These are phyloP conservation scores for Gremmenia infestans DNA, from an alignment of 2,329 filamentous ascomycete genomes.

Conservation along the genomic window DNA sequence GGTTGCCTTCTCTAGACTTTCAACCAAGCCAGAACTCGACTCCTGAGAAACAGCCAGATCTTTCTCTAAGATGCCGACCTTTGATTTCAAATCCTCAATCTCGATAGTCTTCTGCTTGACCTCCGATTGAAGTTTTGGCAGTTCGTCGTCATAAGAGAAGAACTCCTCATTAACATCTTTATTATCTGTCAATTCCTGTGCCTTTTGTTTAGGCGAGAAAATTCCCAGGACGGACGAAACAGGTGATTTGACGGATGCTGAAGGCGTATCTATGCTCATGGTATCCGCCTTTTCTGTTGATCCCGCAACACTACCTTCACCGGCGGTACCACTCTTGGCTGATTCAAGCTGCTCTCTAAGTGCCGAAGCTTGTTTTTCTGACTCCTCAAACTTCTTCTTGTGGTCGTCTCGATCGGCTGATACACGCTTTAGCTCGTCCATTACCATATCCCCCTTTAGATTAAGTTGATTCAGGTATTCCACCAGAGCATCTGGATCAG, in stretches of 20 bases:
- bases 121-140: slow-evolving; percentile 74
- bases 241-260: slow-evolving; percentile 40
- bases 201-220: slow-evolving; percentile 45
- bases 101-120: slow-evolving; percentile 65
- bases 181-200: slow-evolving; percentile 31
- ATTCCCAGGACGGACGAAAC: slow-evolving; percentile 44
- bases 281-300: slow-evolving; percentile 21
- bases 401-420: slow-evolving; percentile 74
- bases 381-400: slow-evolving; percentile 70
- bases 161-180: slow-evolving; percentile 59
- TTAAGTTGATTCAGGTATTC: slow-evolving; percentile 89
- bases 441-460: slow-evolving; percentile 83
- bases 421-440: slow-evolving; percentile 87
- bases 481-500: slow-evolving; percentile 74
- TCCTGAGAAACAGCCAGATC: slow-evolving; percentile 70
- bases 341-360: slow-evolving; percentile 60
- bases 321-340: slow-evolving; percentile 41
- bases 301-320: slow-evolving; percentile 22
- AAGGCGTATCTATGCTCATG: slow-evolving; percentile 26
- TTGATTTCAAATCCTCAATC: slow-evolving; percentile 62
- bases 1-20: slow-evolving; percentile 34
- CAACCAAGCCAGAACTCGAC: slow-evolving; percentile 59
- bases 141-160: slow-evolving; percentile 88
- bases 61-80: slow-evolving; percentile 63
- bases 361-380: slow-evolving; percentile 57